Conservation (phyloP, 2,329 filamentous ascomycete species). For the Coniochaeta prunicola region DNA sequence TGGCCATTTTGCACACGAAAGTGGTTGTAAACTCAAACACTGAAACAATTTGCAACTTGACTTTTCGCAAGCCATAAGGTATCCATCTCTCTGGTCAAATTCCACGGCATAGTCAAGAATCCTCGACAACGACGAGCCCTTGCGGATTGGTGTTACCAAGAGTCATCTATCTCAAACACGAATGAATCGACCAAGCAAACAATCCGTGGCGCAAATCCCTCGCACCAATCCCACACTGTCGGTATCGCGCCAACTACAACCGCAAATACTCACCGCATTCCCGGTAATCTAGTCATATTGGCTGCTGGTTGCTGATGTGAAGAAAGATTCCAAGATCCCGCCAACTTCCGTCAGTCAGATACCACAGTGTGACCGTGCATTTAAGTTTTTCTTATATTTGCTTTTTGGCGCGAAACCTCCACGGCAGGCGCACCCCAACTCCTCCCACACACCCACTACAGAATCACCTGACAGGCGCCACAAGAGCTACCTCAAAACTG, state of each 20-base stretch:
- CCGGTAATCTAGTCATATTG: not conserved
- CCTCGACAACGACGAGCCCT: not conserved
- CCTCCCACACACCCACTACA: not conserved
- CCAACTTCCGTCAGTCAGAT: not conserved
- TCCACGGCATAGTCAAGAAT: not conserved
- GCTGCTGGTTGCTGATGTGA: not conserved
- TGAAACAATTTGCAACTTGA: not conserved
- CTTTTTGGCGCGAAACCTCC: not conserved
- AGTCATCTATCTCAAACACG: conserved; percentile 1
- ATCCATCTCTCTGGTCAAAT: not conserved
- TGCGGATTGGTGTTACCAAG: not conserved
- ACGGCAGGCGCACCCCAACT: not conserved
- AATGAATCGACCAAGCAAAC: not conserved
- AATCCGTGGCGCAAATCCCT: not conserved
- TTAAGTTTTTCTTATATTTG: not conserved
- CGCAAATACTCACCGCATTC: not conserved
- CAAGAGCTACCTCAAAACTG: not conserved
- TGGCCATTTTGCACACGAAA: too few relatives aligned
- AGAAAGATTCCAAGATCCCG: not conserved
- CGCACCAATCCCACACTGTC: not conserved
- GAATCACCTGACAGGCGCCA: not conserved
- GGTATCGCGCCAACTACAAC: not conserved
- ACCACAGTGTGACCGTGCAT: not conserved
- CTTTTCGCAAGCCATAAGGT: not conserved
- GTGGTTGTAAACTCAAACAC: too few relatives aligned